Base-by-base conservation (phyloP, 83 land plant genomes). In the Thuja plicata region DNA sequence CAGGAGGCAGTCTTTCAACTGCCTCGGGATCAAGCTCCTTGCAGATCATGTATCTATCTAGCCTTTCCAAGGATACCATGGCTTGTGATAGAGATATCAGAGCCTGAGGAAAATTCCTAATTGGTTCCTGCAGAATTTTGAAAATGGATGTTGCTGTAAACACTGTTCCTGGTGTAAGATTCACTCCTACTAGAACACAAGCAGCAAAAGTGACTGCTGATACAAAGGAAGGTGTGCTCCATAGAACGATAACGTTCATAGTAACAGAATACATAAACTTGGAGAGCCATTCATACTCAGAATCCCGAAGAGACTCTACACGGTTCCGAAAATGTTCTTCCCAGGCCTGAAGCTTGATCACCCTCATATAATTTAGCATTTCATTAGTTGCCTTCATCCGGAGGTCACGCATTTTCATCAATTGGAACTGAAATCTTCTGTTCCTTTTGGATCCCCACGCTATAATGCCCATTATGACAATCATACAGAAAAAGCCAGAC, bases 341-440 rank as follows among this genome's bases (percentile, higher is more conserved):
- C 99, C 99, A 98, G 6, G 99, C 99, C 87, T 98, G 99, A 79
- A 96, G 93, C 93, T 98, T 98, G 84, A 98, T 97, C 80, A 98
- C 97, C 46, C 97, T 93, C 99, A 98, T 98, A 92, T 93, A 94
- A 80, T 92, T 95, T 24, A 98, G 96, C 92, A 96, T 93, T 92
- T 98, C 99, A 86, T 94, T 96, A 5, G 96, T 96, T 12, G 96
- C 96, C 91, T 95, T 98, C 99, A 98, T 98, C 54, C 99, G 91
- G 40, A 77, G 87, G 90, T 98, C 99, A 4, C 99, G 90, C 88
- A 89, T 91, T 77, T 73, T 90, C 99, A 98, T 98, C 88, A 98
- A 82, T 27, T 85, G 78, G 89, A 85, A 89, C 88, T 94, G 94
- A 87, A 87, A 94, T 73, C 78, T 74, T 86, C 93, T 95, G 92